Conservation (phyloP, 2,329 filamentous ascomycete species). For the Colletotrichum sp. region DNA sequence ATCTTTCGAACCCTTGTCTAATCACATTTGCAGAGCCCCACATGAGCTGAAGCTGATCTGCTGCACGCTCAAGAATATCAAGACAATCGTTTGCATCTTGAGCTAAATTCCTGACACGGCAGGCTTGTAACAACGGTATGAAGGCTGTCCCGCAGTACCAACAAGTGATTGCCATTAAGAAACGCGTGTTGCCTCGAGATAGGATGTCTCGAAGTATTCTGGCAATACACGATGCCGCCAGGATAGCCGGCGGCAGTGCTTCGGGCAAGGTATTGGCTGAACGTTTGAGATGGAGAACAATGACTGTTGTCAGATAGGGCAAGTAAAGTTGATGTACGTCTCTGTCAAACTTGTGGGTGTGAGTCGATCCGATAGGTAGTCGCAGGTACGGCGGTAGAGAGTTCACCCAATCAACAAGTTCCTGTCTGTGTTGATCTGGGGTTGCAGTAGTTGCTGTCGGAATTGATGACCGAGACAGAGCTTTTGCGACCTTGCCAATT, state of each 20-base stretch:
- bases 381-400: slow-evolving; percentile 36
- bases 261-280: slow-evolving; percentile 40
- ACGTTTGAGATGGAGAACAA: slow-evolving; percentile 41
- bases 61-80: slow-evolving; percentile 32
- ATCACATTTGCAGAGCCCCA: slow-evolving; percentile 42
- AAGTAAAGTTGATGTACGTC: slow-evolving; percentile 47
- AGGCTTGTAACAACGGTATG: slow-evolving; percentile 43
- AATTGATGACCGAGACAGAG: slow-evolving; percentile 31
- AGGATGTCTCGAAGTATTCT: slow-evolving; percentile 43
- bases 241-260: slow-evolving; percentile 38
- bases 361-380: slow-evolving; percentile 32
- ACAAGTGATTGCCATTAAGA: slow-evolving; percentile 46
- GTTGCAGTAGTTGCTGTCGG: slow-evolving; percentile 23
- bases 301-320: slow-evolving; percentile 45
- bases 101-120: slow-evolving; percentile 33
- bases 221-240: slow-evolving; percentile 42
- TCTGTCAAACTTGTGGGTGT: slow-evolving; percentile 38
- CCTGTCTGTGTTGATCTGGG: slow-evolving; percentile 28
- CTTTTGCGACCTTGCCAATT: slow-evolving; percentile 43
- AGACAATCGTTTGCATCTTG: slow-evolving; percentile 36
- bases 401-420: slow-evolving; percentile 39
- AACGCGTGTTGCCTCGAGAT: slow-evolving; percentile 40
- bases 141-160: slow-evolving; percentile 49
- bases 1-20: slow-evolving; percentile 33
- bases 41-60: slow-evolving; percentile 36